Evolutionary conservation across 2,329 filamentous ascomycete genomes (phyloP), one percentile per base, ranked within the genome.

Genomic region (Claviceps monticola): DNA sequence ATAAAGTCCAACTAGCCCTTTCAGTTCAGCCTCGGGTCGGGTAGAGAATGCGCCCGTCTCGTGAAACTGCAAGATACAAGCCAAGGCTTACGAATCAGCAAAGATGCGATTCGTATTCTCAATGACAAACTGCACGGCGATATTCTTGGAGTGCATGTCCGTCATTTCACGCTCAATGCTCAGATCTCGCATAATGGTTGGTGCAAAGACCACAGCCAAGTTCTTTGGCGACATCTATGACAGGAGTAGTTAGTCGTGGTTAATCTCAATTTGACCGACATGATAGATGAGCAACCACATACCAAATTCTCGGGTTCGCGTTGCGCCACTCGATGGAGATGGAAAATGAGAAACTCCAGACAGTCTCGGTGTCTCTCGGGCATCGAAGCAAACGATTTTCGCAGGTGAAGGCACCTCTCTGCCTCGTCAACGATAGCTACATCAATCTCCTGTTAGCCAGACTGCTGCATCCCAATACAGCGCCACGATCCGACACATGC

Each of bases 101-200:
- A 96, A 97, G 55, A 96, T 86, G 59, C 77, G 79, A 61, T 88
- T 79, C 64, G 86, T 89, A 66, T 95, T 86, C 66, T 97, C 91
- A 57, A 97, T 85, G 63, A 98, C 75, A 61, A 93, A 95, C 70
- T 95, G 90, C 58, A 97, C 84, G 5, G 88, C 88, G 57, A 85
- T 77, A 60, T 95, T 95, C 76, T 97, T 96, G 59, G 84, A 79
- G 64, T 93, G 86, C 75, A 95, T 95, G 65, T 98, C 93, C 34
- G 84, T 91, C 82, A 98, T 94, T 67, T 98, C 93, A 55, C 89
- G 83, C 66, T 95, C 88, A 55, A 97, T 79, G 61, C 84, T 91
- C 63, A 83, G 77, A 52, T 94, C 89, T 59, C 91, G 81, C 88
- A 98, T 95, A 60, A 98, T 94, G 1, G 93, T 98, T 7, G 93